These are phyloP conservation scores for Porphyrellus cyaneotinctus DNA, from an alignment of 768 basidiomycete genomes.

Conservation along the genomic window DNA sequence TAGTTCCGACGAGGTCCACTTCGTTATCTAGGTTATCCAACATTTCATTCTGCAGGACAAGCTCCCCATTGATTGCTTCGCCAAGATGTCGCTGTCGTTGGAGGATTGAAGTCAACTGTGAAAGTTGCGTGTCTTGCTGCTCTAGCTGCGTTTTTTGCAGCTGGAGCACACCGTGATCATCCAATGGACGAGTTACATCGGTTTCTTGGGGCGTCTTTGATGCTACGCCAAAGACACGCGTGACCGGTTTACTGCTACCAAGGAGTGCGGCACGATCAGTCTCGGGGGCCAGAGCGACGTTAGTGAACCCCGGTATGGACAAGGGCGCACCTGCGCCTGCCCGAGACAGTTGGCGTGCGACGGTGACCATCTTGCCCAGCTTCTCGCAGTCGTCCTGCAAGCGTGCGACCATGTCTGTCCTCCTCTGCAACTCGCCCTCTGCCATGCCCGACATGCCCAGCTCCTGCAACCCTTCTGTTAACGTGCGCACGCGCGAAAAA, in stretches of 20 bases:
- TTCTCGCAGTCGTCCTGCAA: slow-evolving; percentile 91
- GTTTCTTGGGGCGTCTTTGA: slow-evolving; percentile 67
- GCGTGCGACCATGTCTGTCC: slow-evolving; percentile 84
- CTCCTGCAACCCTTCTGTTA: slow-evolving; percentile 65
- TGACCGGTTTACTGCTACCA: slow-evolving; percentile 47
- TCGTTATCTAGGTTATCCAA: slow-evolving; percentile 74
- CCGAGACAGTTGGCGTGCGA: slow-evolving; percentile 55
- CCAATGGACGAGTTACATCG: slow-evolving; percentile 79
- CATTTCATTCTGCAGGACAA: slow-evolving; percentile 79
- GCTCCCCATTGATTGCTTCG: slow-evolving; percentile 78
- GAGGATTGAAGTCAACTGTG: slow-evolving; percentile 75
- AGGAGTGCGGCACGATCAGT: slow-evolving; percentile 66
- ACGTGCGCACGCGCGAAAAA: slow-evolving; percentile 65
- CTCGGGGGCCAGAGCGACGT: slow-evolving; percentile 38
- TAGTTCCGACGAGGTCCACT: slow-evolving; percentile 73
- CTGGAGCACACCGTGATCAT: slow-evolving; percentile 73
- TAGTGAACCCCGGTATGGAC: slow-evolving; percentile 27
- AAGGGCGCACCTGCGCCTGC: slow-evolving; percentile 26
- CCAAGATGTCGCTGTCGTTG: slow-evolving; percentile 84
- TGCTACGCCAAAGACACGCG: slow-evolving; percentile 76
- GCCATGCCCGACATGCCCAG: slow-evolving; percentile 70
- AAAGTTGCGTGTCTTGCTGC: slow-evolving; percentile 80
- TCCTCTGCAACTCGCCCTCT: slow-evolving; percentile 87
- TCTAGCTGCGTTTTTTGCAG: slow-evolving; percentile 79
- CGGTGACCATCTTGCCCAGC: slow-evolving; percentile 79